Base-by-base conservation (phyloP, 257 asterid genomes). In the Verbena officinalis region DNA sequence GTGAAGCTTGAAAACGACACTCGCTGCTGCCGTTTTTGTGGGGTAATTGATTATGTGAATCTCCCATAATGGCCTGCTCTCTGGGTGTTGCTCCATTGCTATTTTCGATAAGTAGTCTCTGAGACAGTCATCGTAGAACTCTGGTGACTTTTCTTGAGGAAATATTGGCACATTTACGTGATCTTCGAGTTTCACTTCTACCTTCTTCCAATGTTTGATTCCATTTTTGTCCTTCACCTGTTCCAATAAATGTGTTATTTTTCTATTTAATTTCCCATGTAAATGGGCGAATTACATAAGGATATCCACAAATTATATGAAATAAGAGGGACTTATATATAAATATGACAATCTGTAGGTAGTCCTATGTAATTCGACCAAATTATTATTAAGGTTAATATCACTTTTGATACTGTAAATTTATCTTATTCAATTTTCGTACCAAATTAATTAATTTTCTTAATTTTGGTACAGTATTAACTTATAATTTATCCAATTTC, bases 1-100 rank as follows among this genome's bases (percentile, higher is more conserved):
- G 52, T 89, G 95, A 12, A 89, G 90, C 51, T 77, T 86, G 71
- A 89, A 86, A 1, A 81, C 54, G 0, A 82, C 0, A 40, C 24
- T 75, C 6, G 90, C 88, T 0, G 79, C 84, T 0, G 90, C 78
- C 19, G 60, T 55, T 1, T 21, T 82, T 0, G 92, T 84, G 0
- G 92, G 87, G 65, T 89, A 84, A 38, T 80, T 80, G 73, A 86
- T 24, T 12, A 89, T 4, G 75, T 89, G 96, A 62, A 89, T 64
- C 69, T 89, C 95, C 96, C 96, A 89, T 27, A 86, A 57, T 40
- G 96, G 96, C 61, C 72, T 59, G 52, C 52, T 69, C 14, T 40
- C 74, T 0, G 86, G 79, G 15, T 86, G 43, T 3, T 59, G 71
- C 0, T 84, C 84, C 66, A 13, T 4, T 14, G 87, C 76, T 20